phyloP scores from a whole-genome alignment of 495 filamentous ascomycete genomes.

The Penicillium subrubescens region DNA sequence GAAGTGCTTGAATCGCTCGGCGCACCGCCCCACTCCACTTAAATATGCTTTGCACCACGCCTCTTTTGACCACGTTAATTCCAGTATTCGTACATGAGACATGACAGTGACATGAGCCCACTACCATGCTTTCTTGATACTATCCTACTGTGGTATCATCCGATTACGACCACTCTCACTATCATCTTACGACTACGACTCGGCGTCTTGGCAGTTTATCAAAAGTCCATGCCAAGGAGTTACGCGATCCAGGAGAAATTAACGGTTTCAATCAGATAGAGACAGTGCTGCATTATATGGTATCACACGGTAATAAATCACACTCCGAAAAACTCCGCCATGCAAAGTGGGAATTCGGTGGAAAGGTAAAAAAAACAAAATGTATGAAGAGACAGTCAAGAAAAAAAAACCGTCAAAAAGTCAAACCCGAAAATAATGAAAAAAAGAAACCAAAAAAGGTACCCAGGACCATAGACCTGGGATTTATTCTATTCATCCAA shows the following conservation, averaged over 20 bases:
- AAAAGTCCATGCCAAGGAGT: neutral
- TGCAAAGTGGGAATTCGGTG: slow-evolving; percentile 15
- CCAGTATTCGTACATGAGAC: neutral
- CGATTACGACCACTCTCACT: neutral
- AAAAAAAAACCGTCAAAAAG: slow-evolving; percentile 3
- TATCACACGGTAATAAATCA: slow-evolving; percentile 14
- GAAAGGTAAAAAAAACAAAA: neutral
- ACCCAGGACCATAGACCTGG: neutral
- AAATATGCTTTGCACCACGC: slow-evolving; percentile 14
- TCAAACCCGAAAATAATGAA: neutral
- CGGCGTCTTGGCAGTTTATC: neutral
- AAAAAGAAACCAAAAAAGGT: slow-evolving; percentile 7
- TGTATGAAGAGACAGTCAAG: neutral
- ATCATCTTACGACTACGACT: neutral
- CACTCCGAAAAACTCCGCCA: slow-evolving; percentile 24
- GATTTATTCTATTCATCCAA: slow-evolving; percentile 28
- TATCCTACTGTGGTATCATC: too few species aligned
- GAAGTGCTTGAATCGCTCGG: slow-evolving; percentile 14
- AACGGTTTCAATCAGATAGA: neutral
- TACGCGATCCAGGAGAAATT: neutral
- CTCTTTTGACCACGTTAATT: neutral
- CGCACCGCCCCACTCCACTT: slow-evolving; percentile 13
- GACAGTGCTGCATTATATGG: slow-evolving; percentile 2
- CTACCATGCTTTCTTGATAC: neutral
- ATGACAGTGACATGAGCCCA: neutral